A percentile compares a stretch with the other conserved stretches of the same genome.
Conservation (phyloP, 495 filamentous ascomycete species). For the Immersiella caudata region DNA sequence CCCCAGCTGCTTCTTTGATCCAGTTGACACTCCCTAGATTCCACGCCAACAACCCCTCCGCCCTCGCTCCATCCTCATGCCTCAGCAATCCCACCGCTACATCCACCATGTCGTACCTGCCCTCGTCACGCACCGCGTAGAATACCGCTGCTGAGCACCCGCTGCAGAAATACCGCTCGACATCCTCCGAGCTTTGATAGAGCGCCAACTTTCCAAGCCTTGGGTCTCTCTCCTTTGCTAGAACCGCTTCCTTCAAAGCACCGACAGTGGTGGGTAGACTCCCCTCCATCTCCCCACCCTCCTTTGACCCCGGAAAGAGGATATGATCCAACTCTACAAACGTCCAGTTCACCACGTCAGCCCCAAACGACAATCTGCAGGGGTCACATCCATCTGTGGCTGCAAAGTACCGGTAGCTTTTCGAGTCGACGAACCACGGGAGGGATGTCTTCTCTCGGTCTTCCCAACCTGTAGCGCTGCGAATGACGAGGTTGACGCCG, state of each 20-base stretch:
- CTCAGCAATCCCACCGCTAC: conserved; percentile 2
- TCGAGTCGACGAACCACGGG: conserved; percentile 6
- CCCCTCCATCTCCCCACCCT: not conserved
- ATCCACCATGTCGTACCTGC: conserved; percentile 3
- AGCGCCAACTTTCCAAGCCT: not conserved
- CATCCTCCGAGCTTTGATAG: not conserved
- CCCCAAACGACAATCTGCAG: not conserved
- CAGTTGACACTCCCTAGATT: not conserved
- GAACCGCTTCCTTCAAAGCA: not conserved
- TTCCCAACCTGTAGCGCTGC: not conserved
- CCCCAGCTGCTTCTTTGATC: not conserved
- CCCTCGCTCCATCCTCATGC: not conserved
- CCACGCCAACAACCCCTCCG: conserved; percentile 11
- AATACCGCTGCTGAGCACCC: not conserved
- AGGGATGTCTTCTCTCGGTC: not conserved
- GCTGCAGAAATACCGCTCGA: conserved; percentile 2
- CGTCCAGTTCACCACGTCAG: not conserved
- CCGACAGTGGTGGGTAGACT: not conserved
- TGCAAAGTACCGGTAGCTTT: not conserved
- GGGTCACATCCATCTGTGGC: not conserved
- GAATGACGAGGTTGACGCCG: not conserved
- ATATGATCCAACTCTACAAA: conserved; percentile 5
- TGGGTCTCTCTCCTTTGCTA: not conserved
- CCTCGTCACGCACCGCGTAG: conserved; percentile 4
- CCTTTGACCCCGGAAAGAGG: not conserved